These are phyloP conservation scores for Astragalus glycyphyllos DNA, from an alignment of 306 rosid species.

Conservation along the genomic window DNA sequence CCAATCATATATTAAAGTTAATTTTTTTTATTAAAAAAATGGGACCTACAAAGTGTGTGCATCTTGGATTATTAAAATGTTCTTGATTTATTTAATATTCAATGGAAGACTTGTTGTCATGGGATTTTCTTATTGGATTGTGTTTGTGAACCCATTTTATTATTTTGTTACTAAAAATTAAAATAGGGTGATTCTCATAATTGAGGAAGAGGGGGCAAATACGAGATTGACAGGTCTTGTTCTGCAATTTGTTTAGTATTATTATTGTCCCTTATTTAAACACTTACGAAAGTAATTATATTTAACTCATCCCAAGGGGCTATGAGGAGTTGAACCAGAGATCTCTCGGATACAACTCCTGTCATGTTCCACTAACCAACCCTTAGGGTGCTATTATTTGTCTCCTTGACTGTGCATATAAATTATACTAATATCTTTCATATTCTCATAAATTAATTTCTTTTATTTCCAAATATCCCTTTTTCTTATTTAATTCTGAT, in stretches of 20 bases:
- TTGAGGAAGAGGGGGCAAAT: conserved; percentile 31
- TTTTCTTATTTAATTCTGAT: no score
- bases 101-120: conserved; percentile 14
- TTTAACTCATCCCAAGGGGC: no score
- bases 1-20: conserved; percentile 35
- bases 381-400: no score
- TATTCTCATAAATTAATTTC: no score
- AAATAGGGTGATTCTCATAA: not conserved
- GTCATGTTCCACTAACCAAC: no score
- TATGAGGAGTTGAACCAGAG: no score
- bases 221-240: conserved; percentile 5
- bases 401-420: no score
- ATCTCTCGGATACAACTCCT: no score
- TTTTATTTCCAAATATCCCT: no score
- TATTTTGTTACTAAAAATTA: not conserved
- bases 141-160: conserved; percentile 18
- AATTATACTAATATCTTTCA: no score
- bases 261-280: no score
- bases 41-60: conserved; percentile 24
- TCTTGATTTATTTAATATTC: conserved; percentile 4
- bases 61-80: not conserved
- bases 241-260: not conserved
- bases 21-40: not conserved
- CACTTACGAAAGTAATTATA: no score
- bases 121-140: conserved; percentile 31